Percentiles rank a stretch among this genome's conserved stretches.
phyloP scores from a whole-genome alignment of 306 rosid species.

The Rosa lucieae region DNA sequence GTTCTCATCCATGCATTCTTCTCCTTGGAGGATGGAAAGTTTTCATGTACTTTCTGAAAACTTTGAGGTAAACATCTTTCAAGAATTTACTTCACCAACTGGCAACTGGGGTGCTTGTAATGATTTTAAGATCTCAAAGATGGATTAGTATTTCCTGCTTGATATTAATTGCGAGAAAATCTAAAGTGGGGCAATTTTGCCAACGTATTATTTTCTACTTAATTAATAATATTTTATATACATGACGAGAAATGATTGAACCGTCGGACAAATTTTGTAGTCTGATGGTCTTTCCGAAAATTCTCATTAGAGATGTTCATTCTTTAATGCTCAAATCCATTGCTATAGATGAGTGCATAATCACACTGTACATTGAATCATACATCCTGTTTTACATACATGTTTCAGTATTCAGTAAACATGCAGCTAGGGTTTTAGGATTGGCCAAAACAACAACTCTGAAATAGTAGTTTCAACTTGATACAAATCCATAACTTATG shows the following conservation, averaged over 20 bases:
- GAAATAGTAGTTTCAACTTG: too few relatives aligned
- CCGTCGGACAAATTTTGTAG: too few relatives aligned
- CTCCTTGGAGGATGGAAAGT: slow-evolving; percentile 1
- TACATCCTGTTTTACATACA: not conserved
- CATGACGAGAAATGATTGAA: too few relatives aligned
- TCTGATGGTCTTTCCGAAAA: too few relatives aligned
- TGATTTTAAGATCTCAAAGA: not conserved
- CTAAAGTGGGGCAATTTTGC: too few relatives aligned
- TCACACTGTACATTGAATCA: too few relatives aligned
- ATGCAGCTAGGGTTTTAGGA: not conserved
- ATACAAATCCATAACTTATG: too few relatives aligned
- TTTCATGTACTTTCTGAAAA: slow-evolving; percentile 3
- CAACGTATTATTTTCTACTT: too few relatives aligned
- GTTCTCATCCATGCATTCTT: not conserved
- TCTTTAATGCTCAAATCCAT: not conserved
- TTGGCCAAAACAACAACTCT: too few relatives aligned
- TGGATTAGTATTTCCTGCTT: not conserved
- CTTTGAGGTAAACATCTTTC: slow-evolving; percentile 2
- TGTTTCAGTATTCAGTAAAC: not conserved
- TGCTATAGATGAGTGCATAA: not conserved
- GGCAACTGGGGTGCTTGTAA: not conserved
- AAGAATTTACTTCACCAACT: slow-evolving; percentile 3
- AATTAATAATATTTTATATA: too few relatives aligned
- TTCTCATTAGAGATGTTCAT: not conserved
- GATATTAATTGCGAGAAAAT: too few relatives aligned